A percentile compares a stretch with the other conserved stretches of the same genome.
Conservation (phyloP, 257 asterid species). For the Nicotiana otophora region DNA sequence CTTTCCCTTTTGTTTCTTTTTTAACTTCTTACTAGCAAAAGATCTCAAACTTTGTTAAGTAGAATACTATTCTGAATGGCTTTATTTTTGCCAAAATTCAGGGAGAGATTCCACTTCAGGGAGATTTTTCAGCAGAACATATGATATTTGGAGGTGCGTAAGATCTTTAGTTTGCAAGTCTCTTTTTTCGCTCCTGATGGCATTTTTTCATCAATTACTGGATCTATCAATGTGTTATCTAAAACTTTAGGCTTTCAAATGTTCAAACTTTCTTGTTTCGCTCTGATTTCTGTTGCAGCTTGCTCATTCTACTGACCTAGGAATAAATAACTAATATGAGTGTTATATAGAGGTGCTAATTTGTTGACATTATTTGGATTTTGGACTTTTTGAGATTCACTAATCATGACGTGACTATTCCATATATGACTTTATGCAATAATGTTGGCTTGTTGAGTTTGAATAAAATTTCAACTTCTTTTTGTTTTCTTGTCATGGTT, state of each 20-base stretch:
- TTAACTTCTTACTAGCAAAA: not conserved
- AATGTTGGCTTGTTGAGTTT: not conserved
- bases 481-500: slow-evolving; percentile 15
- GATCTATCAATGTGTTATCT: not conserved
- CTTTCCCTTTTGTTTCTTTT: not conserved
- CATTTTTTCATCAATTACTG: not conserved
- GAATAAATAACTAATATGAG: not conserved
- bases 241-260: not conserved
- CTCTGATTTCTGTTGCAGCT: not conserved
- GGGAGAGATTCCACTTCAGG: slow-evolving; percentile 99
- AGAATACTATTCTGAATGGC: not conserved
- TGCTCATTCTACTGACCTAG: not conserved
- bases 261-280: not conserved
- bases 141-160: slow-evolving; percentile 94
- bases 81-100: slow-evolving; percentile 22
- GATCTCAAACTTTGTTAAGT: not conserved
- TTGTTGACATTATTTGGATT: not conserved
- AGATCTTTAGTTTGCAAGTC: not conserved
- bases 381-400: not conserved
- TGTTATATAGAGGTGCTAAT: not conserved
- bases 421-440: not conserved
- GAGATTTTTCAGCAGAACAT: slow-evolving; percentile 97
- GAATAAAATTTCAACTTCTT: slow-evolving; percentile 11
- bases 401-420: not conserved
- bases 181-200: not conserved